Base-by-base conservation (phyloP, 129 eudicot species). In the Chrysanthemum lavandulifolium region DNA sequence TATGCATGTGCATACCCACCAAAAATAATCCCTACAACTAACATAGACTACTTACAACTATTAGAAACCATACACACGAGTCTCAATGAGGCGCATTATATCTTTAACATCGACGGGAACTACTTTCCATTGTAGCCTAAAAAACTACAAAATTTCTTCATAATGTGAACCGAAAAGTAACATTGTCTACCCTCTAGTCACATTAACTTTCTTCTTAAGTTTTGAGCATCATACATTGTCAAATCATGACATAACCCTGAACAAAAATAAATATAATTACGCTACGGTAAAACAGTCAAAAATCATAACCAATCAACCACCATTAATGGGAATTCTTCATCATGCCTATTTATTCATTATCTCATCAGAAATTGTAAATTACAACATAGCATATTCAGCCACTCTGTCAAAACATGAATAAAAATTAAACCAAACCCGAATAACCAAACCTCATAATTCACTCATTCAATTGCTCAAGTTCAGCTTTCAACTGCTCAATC, bases 401-500 rank as follows among this genome's bases (percentile, higher is more conserved):
- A 67, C 12, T 47, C 40, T 10, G 45, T 45, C 1, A 48, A 67
- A 70, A 54, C 18, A 54, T 23, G 0, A 8, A 14, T 1, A 60
- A 50, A 51, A 53, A 63, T 19, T 16, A 79, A 13, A 6, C 61
- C 65, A 51, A 56, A 69, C 84, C 82, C 82, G 80, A 70, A 76
- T 77, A 1, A 57, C 6, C 6, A 27, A 27, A 21, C 40, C 48
- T 25, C 18, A 40, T 53, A 15, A 12, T n/a, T 65, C 87, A 89
- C 12, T 93, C 98, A 79, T 90, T 83, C 82, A 93, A 69, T 73
- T 93, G 98, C 1, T 77, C 82, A 77, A 93, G 89, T 81, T 93
- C 98, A 79, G 98, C 98, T 58, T 93, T 93, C 88, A 93, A 83
- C 60, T 93, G 98, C 76, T 93, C 97, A 76, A 93, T 93, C 82